Evolutionary conservation across 768 basidiomycete genomes (phyloP), one percentile per base, ranked within the genome.

Genomic region (Panaeolus papilionaceus): DNA sequence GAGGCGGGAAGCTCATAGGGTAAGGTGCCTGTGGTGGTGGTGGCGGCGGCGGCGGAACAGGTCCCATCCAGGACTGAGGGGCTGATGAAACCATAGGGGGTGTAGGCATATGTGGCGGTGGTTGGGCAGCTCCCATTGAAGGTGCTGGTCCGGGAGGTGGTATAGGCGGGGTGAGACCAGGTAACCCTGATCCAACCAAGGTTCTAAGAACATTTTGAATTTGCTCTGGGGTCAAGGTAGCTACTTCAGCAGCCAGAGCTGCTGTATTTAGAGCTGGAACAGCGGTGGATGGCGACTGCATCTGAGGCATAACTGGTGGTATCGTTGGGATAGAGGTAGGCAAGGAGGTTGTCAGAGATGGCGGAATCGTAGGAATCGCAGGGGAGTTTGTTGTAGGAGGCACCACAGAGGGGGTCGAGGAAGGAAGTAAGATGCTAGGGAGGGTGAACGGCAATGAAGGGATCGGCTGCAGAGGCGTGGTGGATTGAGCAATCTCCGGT

Each of bases 201-300:
- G 89, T 83, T 40, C 85, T 84, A 12, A 93, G 79, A 77, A 93
- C 86, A 61, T 85, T 77, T 68, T 91, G 88, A 42, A 94, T 87
- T 74, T 93, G 92, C 62, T 92, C 92, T 0, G 91, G 91, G 2
- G 91, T 92, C 16, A 94, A 83, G 40, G 88, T 82, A 6, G 92
- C 89, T 6, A 93, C 87, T 72, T 92, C 89, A 5, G 89, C 87
- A 8, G 89, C 89, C 44, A 94, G 84, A 18, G 85, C 84, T 14
- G 85, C 78, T 20, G 86, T 80, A 47, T 74, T 70, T 11, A 58
- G 11, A 14, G 16, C 54, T 16, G 54, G 54, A n/a, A 33, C 54
- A 37, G 4, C 23, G 65, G 42, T 61, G 33, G 67, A 23, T 4
- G 61, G 26, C 18, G 42, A 58, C 26, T 44, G 39, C 18, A 44